Conservation (phyloP, 108 stramenopile species). For the Mediolabrus comicus region DNA sequence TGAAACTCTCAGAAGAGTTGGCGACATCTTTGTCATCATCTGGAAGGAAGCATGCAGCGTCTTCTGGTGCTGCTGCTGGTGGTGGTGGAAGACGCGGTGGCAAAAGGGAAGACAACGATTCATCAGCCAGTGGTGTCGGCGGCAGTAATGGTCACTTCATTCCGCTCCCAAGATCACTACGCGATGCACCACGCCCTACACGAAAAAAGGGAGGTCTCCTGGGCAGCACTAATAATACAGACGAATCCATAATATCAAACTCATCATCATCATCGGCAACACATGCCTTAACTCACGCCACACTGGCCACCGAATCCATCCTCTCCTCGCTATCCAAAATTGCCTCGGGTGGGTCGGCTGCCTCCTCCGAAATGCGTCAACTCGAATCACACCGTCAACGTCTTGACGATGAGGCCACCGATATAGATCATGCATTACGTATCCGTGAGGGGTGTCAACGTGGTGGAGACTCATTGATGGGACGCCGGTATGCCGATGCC, state of each 20-base stretch:
- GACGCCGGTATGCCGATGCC: slow-evolving; percentile 55
- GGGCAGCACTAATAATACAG: background rate
- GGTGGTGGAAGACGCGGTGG: background rate
- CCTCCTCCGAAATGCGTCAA: slow-evolving; percentile 71
- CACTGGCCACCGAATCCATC: slow-evolving; percentile 76
- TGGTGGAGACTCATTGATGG: slow-evolving; percentile 50
- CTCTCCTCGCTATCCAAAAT: slow-evolving; percentile 77
- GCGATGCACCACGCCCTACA: slow-evolving; percentile 12
- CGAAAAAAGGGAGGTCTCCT: no score
- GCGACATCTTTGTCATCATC: slow-evolving; percentile 10
- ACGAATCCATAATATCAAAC: slow-evolving; percentile 7
- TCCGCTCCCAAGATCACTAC: slow-evolving; percentile 20
- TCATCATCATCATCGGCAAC: slow-evolving; percentile 28
- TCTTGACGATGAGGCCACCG: slow-evolving; percentile 60
- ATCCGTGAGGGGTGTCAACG: slow-evolving; percentile 51
- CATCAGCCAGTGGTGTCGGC: background rate
- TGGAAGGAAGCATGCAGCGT: background rate
- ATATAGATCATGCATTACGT: slow-evolving; percentile 64
- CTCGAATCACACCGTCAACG: slow-evolving; percentile 70
- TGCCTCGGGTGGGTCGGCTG: slow-evolving; percentile 78
- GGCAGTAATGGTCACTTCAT: slow-evolving; percentile 1
- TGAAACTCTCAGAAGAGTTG: slow-evolving; percentile 41
- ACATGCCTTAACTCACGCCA: slow-evolving; percentile 54
- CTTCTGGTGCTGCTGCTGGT: background rate
- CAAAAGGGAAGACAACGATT: background rate